A percentile compares a stretch with the other conserved stretches of the same genome.
phyloP scores from a whole-genome alignment of 352 stramenopile species.

The Phytophthora rubi region DNA sequence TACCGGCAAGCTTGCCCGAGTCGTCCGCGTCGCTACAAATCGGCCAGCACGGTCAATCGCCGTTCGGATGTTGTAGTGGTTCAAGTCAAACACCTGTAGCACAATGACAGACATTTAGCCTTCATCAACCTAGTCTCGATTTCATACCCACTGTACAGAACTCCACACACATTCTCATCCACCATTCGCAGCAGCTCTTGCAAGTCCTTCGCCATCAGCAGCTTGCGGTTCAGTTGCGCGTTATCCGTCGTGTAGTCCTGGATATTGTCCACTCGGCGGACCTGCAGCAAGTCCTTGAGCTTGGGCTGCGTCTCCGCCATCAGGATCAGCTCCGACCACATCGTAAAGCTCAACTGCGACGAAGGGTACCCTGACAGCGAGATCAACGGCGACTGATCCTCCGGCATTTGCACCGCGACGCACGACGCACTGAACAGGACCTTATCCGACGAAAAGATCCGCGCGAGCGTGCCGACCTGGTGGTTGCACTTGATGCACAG shows the following conservation, averaged over 20 bases:
- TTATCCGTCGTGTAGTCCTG: slow-evolving; percentile 49
- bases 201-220: slow-evolving; percentile 71
- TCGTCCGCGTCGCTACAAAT: slow-evolving; percentile 40
- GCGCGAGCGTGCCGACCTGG: slow-evolving; percentile 64
- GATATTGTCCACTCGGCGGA: slow-evolving; percentile 73
- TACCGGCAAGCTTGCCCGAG: slow-evolving; percentile 44
- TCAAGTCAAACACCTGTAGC: slow-evolving; percentile 53
- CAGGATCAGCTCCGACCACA: slow-evolving; percentile 81
- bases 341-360: slow-evolving; percentile 71
- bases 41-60: slow-evolving; percentile 56
- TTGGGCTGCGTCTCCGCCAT: slow-evolving; percentile 77
- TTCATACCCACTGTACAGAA: not conserved
- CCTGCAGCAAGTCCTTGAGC: slow-evolving; percentile 70
- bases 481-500: slow-evolving; percentile 72
- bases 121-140: not conserved
- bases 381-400: slow-evolving; percentile 71
- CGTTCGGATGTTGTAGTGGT: slow-evolving; percentile 69
- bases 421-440: slow-evolving; percentile 73
- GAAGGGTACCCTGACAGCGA: slow-evolving; percentile 81
- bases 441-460: slow-evolving; percentile 71
- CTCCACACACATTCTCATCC: slow-evolving; percentile 59
- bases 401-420: slow-evolving; percentile 77
- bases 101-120: slow-evolving; percentile 2
- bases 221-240: slow-evolving; percentile 65
- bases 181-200: slow-evolving; percentile 65